Base-by-base conservation (phyloP, 768 basidiomycete genomes). In the Amanita inopinata region DNA sequence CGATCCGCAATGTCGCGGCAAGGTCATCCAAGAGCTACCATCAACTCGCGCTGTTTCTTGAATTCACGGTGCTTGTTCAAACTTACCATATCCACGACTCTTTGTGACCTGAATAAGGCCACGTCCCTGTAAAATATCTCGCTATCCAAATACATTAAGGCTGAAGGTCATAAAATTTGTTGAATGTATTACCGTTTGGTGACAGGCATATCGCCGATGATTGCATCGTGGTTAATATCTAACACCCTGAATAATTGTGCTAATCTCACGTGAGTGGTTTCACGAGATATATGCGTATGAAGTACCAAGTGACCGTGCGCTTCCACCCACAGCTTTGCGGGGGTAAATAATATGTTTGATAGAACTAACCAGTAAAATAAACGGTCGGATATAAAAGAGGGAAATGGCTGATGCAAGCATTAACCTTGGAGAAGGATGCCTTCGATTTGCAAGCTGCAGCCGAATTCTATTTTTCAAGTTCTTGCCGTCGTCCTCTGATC, bases 91-190 rank as follows among this genome's bases (percentile, higher is more conserved):
- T 97, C 87, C 1, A 94, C 90, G 0, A 72, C 70, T n/a, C 63
- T 60, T 57, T 98, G 93, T 5, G 65, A 74, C 47, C 69, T 77
- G 62, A 94, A 98, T 4, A 96, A 62, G 0, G 58, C 49, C 1
- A 90, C 83, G 45, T 94, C 88, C 49, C 78, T 78, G 62, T 98
- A 97, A 61, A 75, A 97, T 11, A 94, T 72, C 58, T 94, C 91
- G 10, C 92, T 91, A 45, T 36, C 19, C 18, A 14, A 20, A 30
- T n/a, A 12, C 17, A 18, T 32, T 8, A 49, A 28, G 34, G 42
- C 51, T 46, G 45, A 41, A 40, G 43, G 42, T 3, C 15, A 14
- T 32, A 42, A 19, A 20, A 6, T 36, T 34, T 10, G 32, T 2
- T 7, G 35, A 3, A 17, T 20, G 18, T 19, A n/a, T 19, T 49